These are phyloP conservation scores for Flaveria linearis DNA, from an alignment of 129 eudicot genomes.

Conservation along the genomic window DNA sequence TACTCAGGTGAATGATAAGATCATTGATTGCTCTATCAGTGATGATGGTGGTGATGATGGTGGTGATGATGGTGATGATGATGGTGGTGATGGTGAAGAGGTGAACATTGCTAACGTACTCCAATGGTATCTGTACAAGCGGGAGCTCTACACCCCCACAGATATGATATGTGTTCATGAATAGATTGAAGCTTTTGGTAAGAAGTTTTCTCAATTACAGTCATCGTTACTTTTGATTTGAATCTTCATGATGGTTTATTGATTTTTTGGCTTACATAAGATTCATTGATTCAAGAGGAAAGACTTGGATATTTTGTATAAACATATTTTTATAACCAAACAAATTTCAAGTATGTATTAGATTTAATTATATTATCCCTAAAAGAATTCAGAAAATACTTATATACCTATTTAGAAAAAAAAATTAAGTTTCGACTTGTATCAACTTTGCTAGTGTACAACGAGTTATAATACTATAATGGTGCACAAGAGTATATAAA, in stretches of 20 bases:
- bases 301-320: no score
- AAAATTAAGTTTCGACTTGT: no score
- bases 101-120: constrained; percentile 24
- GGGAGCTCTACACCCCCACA: constrained; percentile 28
- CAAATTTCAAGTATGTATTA: no score
- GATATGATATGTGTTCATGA: constrained; percentile 24
- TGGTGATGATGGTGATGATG: constrained; percentile 4
- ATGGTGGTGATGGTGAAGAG: constrained; percentile 11
- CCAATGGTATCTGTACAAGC: constrained; percentile 17
- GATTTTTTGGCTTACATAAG: no score
- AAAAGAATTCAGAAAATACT: no score
- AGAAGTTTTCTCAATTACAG: neutral
- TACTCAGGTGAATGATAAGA: constrained; percentile 30
- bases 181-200: constrained; percentile 8
- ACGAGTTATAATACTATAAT: no score
- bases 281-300: no score
- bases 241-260: neutral
- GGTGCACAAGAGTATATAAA: no score
- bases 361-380: no score
- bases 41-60: constrained; percentile 8
- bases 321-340: no score
- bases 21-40: constrained; percentile 27
- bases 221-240: neutral
- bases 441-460: no score
- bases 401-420: no score